Evolutionary conservation across 352 stramenopile genomes (phyloP).

Genomic region (Phytophthora constricta): DNA sequence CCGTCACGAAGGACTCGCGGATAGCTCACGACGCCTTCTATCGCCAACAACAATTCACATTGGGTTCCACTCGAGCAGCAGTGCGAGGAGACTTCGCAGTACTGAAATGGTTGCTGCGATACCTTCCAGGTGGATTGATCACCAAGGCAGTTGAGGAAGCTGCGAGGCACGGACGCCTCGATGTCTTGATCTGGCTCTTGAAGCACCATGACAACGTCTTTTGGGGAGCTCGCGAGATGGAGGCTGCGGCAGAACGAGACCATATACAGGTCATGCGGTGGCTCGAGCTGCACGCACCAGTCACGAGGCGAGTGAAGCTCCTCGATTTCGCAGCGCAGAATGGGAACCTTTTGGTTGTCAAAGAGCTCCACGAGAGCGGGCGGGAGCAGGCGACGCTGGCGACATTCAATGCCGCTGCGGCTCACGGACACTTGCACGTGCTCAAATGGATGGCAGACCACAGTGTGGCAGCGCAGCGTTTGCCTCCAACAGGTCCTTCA

Average conservation of each 20-base stretch:
- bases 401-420: constrained; percentile 13
- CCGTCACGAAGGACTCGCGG: neutral
- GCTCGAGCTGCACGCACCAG: constrained; percentile 7
- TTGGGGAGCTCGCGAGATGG: constrained; percentile 19
- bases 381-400: constrained; percentile 16
- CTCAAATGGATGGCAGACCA: constrained; percentile 21
- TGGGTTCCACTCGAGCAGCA: neutral
- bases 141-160: constrained; percentile 21
- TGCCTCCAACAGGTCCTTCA: neutral
- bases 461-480: neutral
- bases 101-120: constrained; percentile 12
- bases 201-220: constrained; percentile 18
- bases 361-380: constrained; percentile 9
- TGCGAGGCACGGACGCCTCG: constrained; percentile 7
- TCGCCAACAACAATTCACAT: constrained; percentile 17
- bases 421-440: constrained; percentile 13
- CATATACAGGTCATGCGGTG: constrained; percentile 12
- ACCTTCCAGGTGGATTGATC: constrained; percentile 11
- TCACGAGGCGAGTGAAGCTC: constrained; percentile 6
- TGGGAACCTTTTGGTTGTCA: constrained; percentile 14
- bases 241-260: constrained; percentile 1
- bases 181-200: constrained; percentile 17
- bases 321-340: constrained; percentile 13
- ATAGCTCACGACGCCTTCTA: constrained; percentile 11
- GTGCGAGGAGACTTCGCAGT: neutral